These are phyloP conservation scores for Trichoderma cornu-damae DNA, from an alignment of 2,329 filamentous ascomycete genomes.

Conservation along the genomic window DNA sequence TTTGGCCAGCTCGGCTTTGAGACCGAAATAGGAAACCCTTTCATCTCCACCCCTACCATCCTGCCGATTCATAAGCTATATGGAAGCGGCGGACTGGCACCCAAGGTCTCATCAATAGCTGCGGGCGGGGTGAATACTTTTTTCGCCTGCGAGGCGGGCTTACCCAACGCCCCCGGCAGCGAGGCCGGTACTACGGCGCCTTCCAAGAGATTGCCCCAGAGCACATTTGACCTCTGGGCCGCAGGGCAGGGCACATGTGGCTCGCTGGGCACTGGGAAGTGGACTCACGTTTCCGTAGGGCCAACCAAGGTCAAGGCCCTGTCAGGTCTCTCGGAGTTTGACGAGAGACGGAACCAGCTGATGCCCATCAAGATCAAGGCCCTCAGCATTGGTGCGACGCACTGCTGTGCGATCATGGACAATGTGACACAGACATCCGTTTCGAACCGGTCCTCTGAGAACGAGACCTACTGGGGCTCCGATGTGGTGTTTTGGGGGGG, in stretches of 20 bases:
- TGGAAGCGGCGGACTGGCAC: slow-evolving; percentile 54
- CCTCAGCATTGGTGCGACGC: slow-evolving; percentile 72
- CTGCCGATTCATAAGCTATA: slow-evolving; percentile 71
- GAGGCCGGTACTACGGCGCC: slow-evolving; percentile 27
- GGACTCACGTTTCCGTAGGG: slow-evolving; percentile 76
- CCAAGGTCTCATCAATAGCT: slow-evolving; percentile 69
- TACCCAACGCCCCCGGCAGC: slow-evolving; percentile 32
- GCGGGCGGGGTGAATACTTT: slow-evolving; percentile 86
- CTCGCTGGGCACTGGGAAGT: slow-evolving; percentile 75
- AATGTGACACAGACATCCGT: slow-evolving; percentile 68
- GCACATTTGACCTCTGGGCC: slow-evolving; percentile 66
- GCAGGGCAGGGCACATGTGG: slow-evolving; percentile 84
- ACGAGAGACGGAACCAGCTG: slow-evolving; percentile 63
- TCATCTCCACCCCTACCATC: slow-evolving; percentile 63
- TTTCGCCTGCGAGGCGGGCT: slow-evolving; percentile 73
- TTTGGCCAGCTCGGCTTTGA: slow-evolving; percentile 88
- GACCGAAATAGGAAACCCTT: slow-evolving; percentile 55
- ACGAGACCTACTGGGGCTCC: slow-evolving; percentile 80
- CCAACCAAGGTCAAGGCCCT: slow-evolving; percentile 79
- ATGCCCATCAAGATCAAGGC: slow-evolving; percentile 72
- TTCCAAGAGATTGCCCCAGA: slow-evolving; percentile 31
- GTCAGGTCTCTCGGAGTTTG: slow-evolving; percentile 80
- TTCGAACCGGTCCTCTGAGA: slow-evolving; percentile 46
- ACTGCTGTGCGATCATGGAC: slow-evolving; percentile 76
- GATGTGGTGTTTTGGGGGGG: slow-evolving; percentile 93